phyloP scores from a whole-genome alignment of 1,139 yeast genomes.

The Yarrowia galli region DNA sequence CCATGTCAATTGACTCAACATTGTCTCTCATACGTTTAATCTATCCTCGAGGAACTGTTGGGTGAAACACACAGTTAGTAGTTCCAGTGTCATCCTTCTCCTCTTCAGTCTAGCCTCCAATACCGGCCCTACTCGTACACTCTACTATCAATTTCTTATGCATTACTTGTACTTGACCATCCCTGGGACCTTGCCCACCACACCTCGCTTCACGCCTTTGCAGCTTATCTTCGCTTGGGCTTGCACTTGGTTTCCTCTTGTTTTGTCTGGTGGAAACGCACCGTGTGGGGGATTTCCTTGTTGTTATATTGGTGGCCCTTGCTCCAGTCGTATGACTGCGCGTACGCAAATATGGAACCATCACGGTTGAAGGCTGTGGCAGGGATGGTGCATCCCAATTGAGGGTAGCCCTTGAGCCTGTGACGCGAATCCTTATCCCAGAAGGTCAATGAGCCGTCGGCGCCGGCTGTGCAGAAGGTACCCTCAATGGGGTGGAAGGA shows the following conservation, averaged over 20 bases:
- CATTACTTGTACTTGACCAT: background rate
- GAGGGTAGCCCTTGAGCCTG: conserved; percentile 81
- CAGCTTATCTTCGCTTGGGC: conserved; percentile 46
- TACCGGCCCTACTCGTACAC: too few species aligned
- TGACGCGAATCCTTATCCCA: conserved; percentile 97
- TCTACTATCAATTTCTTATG: background rate
- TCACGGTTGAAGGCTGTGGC: conserved; percentile 80
- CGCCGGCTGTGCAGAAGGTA: conserved; percentile 92
- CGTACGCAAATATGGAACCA: conserved; percentile 90
- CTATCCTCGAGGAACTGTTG: too few species aligned
- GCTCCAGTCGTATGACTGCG: conserved; percentile 89
- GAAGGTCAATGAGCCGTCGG: conserved; percentile 91
- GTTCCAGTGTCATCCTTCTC: too few species aligned
- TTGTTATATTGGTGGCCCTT: conserved; percentile 78
- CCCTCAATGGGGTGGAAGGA: conserved; percentile 90
- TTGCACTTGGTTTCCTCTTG: conserved; percentile 89
- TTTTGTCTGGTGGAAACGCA: conserved; percentile 82
- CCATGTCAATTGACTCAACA: too few species aligned
- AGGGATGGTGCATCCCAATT: conserved; percentile 75
- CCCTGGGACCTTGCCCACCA: too few species aligned
- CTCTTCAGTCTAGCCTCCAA: too few species aligned
- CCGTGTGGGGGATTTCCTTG: conserved; percentile 74
- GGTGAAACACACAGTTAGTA: too few species aligned
- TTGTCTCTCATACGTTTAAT: too few species aligned
- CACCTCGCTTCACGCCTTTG: too few species aligned